Evolutionary conservation across 2,329 filamentous ascomycete genomes (phyloP), one percentile per base, ranked within the genome.

Genomic region (Fusarium lateritium): DNA sequence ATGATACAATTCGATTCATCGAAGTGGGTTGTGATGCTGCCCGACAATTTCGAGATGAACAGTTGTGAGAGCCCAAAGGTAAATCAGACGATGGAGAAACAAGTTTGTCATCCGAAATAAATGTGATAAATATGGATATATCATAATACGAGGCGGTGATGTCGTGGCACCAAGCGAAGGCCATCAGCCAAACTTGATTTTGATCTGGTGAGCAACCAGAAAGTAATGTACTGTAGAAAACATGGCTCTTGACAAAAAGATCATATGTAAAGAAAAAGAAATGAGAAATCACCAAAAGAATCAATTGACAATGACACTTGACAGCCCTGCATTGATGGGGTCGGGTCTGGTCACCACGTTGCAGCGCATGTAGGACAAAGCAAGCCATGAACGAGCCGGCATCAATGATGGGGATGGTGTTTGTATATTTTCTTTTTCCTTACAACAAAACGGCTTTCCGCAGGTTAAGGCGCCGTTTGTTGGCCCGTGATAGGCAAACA

Each of bases 91-190:
- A 63, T 47, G 28, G 15, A 11, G 14, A 47, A 46, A 21, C 26
- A 58, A 40, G 36, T 26, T 44, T 24, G 22, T 19, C 13, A 22
- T 21, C 34, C 17, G 17, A 21, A 31, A 31, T 44, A 19, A 56
- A 60, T 60, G 61, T 69, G 58, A 72, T 60, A 49, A 26, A 46
- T 52, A 51, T 62, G 39, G 53, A 59, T 58, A 65, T 56, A 56
- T 65, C 52, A 63, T 53, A 60, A 72, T 70, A 73, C 71, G 63
- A 70, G 69, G 54, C 46, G 56, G 38, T 58, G 62, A 59, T 73
- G 71, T 65, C 57, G 70, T 72, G 71, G 69, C 69, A 73, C 69
- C 62, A 56, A 40, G 56, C 40, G 34, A 40, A 59, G 47, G 36
- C 62, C 58, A 52, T 51, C 40, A 54, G 39, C 31, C 61, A 69